Base-by-base conservation (phyloP, 305 asterid genomes). In the Ajuga reptans region DNA sequence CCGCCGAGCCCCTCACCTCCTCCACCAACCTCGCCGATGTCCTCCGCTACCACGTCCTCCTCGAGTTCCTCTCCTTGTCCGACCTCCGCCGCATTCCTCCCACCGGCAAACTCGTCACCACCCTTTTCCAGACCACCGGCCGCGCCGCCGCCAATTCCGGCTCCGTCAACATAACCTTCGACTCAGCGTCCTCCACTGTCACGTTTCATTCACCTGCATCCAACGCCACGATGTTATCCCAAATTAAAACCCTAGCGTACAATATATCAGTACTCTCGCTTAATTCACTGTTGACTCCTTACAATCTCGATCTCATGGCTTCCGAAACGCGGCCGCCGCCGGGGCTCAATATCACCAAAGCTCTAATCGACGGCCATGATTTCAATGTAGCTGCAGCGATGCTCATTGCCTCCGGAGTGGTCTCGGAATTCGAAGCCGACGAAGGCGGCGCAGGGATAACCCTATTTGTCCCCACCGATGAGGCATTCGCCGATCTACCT, bases 371-470 rank as follows among this genome's bases (percentile, higher is more conserved):
- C 75, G 97, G 88, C 53, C 97, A 90, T 72, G 71, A 77, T 51
- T 90, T 90, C 79, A 88, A 90, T 12, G 95, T 90, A 0, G 97
- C 95, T 2, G 95, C 96, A 11, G 72, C 95, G 21, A 89, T 90
- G 95, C 79, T 90, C 11, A 69, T 78, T 14, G 96, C 92, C 0
- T 90, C 97, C 0, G 96, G 96, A 9, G 92, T 91, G 0, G 96
- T 89, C 9, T 73, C 83, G 58, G 96, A 91, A 47, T 91, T 91
- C 34, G 97, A 89, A 27, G 77, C 75, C 3, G 88, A 84, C 42
- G 95, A 89, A 42, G 85, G 82, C 60, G 96, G 97, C 62, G 97
- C 96, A 0, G 96, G 97, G 12, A 81, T 90, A 16, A 90, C 97
- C 0, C 77, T 90, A 0, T 90, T 90, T 29, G 85, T 88, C 1